Evolutionary conservation across 2,329 filamentous ascomycete genomes (phyloP).

Genomic region (Penicillium glabrum): DNA sequence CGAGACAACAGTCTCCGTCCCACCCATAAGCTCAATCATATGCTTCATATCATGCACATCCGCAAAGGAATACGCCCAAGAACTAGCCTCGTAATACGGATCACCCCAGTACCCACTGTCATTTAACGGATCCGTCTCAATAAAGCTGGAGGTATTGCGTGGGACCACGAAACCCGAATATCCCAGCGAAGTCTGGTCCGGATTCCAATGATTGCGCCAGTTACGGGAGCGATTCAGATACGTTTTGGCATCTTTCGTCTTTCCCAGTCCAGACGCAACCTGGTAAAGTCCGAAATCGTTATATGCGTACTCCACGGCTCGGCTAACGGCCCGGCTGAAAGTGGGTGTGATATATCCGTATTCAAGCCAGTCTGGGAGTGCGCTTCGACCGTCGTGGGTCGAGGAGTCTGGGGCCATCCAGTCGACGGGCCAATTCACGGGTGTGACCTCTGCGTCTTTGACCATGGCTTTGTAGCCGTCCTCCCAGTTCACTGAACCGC

Average conservation of each 20-base stretch:
- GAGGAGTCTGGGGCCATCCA: slow-evolving; percentile 56
- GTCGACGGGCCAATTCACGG: slow-evolving; percentile 60
- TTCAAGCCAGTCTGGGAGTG: slow-evolving; percentile 66
- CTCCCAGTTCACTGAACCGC: slow-evolving; percentile 62
- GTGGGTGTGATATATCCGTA: slow-evolving; percentile 65
- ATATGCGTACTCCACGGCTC: slow-evolving; percentile 66
- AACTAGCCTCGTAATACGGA: slow-evolving; percentile 60
- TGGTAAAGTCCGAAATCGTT: slow-evolving; percentile 70
- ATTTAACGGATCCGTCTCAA: slow-evolving; percentile 50
- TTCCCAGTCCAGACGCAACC: slow-evolving; percentile 61
- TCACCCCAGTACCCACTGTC: slow-evolving; percentile 67
- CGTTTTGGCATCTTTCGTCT: slow-evolving; percentile 51
- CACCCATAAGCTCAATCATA: slow-evolving; percentile 58
- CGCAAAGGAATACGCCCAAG: slow-evolving; percentile 68
- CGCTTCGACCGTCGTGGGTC: slow-evolving; percentile 67
- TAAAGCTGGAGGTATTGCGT: slow-evolving; percentile 50
- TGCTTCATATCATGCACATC: slow-evolving; percentile 65
- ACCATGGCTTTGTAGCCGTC: slow-evolving; percentile 64
- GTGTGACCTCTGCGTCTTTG: slow-evolving; percentile 65
- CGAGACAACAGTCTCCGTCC: slow-evolving; percentile 34
- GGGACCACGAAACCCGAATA: slow-evolving; percentile 69
- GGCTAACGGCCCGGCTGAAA: slow-evolving; percentile 61
- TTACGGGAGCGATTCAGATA: slow-evolving; percentile 65
- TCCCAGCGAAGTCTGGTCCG: slow-evolving; percentile 55
- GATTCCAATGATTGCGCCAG: slow-evolving; percentile 73